Evolutionary conservation across 176 grass and related monocot species (phyloP), one percentile per base, ranked within the genome.

Genomic region (Avena insularis): DNA sequence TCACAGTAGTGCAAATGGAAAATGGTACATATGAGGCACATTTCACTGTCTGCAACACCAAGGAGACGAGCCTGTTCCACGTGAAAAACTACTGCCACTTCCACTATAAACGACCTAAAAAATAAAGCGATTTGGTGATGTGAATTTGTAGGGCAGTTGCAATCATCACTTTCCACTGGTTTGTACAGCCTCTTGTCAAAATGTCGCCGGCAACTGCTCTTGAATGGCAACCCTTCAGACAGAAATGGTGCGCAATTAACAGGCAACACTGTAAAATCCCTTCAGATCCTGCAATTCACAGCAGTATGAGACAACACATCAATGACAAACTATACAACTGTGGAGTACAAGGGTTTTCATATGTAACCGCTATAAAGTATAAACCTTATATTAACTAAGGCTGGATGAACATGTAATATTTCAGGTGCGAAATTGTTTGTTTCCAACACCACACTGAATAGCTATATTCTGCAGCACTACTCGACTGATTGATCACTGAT

Each of bases 241-340:
- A 66, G 47, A 84, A 67, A 84, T n/a, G 19, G 36, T 74, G 68
- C 27, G 19, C 68, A 84, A 25, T 61, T 23, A n/a, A 83, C 25
- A 25, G 47, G n/a, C 7, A 50, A 7, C 35, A 16, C 17, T 64
- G 36, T 13, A 50, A 79, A 43, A 43, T 43, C 16, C 23, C 67
- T 75, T 85, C 58, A 80, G 10, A 84, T 35, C 81, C 81, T 87
- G 81, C 25, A 75, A 77, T 69, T 31, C 33, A 61, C 11, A 81
- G 27, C 49, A 81, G 13, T 4, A 81, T 20, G 47, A 81, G 58
- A 13, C 71, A 46, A 59, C 35, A 12, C 49, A 62, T 16, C 76
- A 20, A 25, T 10, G 75, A 66, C 48, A 56, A 67, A 75, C 23
- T 1, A 16, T 70, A 16, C 19, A 84, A 60, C 4, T 60, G 12